Base-by-base conservation (phyloP, 2,329 filamentous ascomycete genomes). In the Aschersonia sp. region DNA sequence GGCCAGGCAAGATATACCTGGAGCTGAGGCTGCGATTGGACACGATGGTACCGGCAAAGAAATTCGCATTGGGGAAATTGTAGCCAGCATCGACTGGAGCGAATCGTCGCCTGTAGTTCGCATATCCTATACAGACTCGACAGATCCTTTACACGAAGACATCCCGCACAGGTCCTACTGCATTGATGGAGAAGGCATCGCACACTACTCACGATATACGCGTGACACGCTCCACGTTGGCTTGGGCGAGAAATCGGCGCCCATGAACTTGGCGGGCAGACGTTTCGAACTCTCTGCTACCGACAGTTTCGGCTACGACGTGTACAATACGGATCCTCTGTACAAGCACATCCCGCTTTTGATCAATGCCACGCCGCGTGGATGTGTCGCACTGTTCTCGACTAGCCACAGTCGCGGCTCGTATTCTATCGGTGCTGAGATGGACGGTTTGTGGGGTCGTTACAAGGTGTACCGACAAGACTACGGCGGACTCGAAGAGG, bases 301-400 rank as follows among this genome's bases (percentile, higher is more conserved):
- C 0, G 83, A 87, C 60, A 82, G 76, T 40, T 87, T 87, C 54
- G 81, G 83, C 2, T 86, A 88, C 56, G 82, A 87, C 54, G 75
- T 79, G 4, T 78, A 85, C 58, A 73, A 74, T 7, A 83, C 81
- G 3, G 82, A 87, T 59, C 83, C 83, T 0, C 67, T 86, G 47
- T 87, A 87, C 66, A 87, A 88, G 63, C 80, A 86, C 55, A 84
- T 86, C 40, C 84, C 84, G 0, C 70, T 87, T 0, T 67, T 88
- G 31, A 81, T 87, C 61, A 84, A 84, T 48, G 78, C 75, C 0
- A 81, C 77, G 0, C 74, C 79, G 0, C 57, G 73, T 3, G 82
- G 81, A 0, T 82, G 77, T 46, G 72, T 86, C 0, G 83, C 73
- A 0, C 72, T 81, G 20, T 84, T 87, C 59, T 85, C 82, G 0